phyloP scores from a whole-genome alignment of 2,329 filamentous ascomycete genomes.

The Metarhizium sp. region DNA sequence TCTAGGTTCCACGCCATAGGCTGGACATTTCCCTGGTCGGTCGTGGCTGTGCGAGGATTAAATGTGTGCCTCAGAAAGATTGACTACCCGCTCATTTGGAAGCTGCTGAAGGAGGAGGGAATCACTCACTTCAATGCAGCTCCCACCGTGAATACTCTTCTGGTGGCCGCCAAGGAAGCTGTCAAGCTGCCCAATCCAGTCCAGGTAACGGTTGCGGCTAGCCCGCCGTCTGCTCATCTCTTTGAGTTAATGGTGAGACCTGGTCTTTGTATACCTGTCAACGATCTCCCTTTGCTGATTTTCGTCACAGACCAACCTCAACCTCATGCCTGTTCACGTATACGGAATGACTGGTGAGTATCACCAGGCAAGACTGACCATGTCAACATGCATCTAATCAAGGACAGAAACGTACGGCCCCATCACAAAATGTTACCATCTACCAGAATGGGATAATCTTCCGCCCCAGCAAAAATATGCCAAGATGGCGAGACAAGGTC shows the following conservation, averaged over 20 bases:
- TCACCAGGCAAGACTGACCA: neutral
- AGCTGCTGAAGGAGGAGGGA: conserved; percentile 70
- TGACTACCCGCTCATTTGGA: conserved; percentile 90
- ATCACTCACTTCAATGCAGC: conserved; percentile 96
- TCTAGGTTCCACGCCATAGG: conserved; percentile 54
- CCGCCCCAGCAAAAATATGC: conserved; percentile 69
- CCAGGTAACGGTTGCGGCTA: conserved; percentile 84
- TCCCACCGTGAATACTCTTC: conserved; percentile 89
- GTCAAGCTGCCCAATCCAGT: conserved; percentile 60
- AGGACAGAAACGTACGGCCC: conserved; percentile 78
- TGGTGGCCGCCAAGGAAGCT: conserved; percentile 74
- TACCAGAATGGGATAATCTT: conserved; percentile 75
- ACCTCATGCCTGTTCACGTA: conserved; percentile 84
- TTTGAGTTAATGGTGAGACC: conserved; percentile 77
- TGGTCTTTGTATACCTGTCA: neutral
- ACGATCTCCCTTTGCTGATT: neutral
- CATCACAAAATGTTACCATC: conserved; percentile 84
- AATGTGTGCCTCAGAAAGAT: conserved; percentile 93
- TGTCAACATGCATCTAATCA: neutral
- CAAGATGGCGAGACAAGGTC: conserved; percentile 88
- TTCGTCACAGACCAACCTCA: conserved; percentile 43
- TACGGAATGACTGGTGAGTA: conserved; percentile 60
- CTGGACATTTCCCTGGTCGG: conserved; percentile 90
- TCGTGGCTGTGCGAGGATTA: conserved; percentile 89
- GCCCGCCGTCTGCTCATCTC: conserved; percentile 78